Conservation (phyloP, 257 asterid genomes). For the Solanum pennellii region DNA sequence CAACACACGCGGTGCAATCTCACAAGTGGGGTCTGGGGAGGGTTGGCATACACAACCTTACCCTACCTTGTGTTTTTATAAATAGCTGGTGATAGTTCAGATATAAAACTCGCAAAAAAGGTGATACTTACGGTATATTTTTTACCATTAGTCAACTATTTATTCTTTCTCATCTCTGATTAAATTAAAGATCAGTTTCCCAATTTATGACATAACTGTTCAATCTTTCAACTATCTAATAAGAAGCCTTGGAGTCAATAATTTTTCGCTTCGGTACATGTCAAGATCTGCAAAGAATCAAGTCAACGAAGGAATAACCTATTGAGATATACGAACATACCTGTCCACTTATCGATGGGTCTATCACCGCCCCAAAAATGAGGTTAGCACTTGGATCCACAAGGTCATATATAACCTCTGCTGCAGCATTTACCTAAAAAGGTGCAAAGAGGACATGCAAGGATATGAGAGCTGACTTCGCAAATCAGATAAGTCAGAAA, state of each 20-base stretch:
- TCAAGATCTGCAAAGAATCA: background rate
- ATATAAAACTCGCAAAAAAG: background rate
- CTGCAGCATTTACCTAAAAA: constrained; percentile 81
- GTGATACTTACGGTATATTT: background rate
- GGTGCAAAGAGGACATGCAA: background rate
- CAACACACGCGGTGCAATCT: no score
- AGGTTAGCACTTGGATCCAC: constrained; percentile 96
- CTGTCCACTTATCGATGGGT: constrained; percentile 79
- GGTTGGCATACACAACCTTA: background rate
- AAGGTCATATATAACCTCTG: constrained; percentile 90
- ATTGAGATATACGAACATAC: constrained; percentile 30
- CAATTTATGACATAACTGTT: background rate
- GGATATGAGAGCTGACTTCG: background rate
- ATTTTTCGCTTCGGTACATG: background rate
- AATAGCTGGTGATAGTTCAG: background rate
- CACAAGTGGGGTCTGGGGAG: background rate
- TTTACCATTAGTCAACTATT: background rate
- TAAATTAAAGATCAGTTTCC: background rate
- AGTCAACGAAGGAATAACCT: background rate
- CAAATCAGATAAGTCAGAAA: background rate
- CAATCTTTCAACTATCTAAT: background rate
- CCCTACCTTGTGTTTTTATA: background rate
- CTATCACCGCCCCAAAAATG: constrained; percentile 89
- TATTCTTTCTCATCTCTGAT: background rate
- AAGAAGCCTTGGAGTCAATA: background rate